Evolutionary conservation across 129 eudicot genomes (phyloP).

Genomic region (Solidago caesia): DNA sequence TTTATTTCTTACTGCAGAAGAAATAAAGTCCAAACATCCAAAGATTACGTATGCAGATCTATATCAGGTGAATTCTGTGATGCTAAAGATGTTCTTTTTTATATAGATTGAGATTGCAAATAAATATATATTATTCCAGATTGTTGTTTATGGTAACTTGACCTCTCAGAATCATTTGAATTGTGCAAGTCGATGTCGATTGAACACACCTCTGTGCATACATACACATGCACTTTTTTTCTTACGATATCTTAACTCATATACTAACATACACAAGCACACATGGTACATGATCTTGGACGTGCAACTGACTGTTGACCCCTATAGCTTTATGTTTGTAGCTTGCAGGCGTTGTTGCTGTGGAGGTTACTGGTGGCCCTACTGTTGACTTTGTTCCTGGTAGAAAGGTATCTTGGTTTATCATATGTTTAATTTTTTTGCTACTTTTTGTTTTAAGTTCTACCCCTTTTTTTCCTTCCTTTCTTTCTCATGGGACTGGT

Average conservation of each 20-base stretch:
- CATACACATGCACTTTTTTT: background rate
- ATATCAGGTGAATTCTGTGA: constrained; percentile 67
- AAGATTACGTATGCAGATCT: constrained; percentile 95
- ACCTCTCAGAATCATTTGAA: background rate
- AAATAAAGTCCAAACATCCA: constrained; percentile 80
- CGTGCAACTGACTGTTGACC: constrained; percentile 15
- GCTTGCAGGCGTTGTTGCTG: constrained; percentile 98
- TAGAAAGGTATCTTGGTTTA: constrained; percentile 61
- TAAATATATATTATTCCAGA: background rate
- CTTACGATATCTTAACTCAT: background rate
- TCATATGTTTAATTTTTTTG: background rate
- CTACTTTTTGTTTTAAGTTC: background rate
- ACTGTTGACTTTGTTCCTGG: constrained; percentile 86
- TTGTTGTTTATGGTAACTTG: constrained; percentile 6
- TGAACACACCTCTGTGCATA: background rate
- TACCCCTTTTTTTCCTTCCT: too few relatives aligned
- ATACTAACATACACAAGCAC: constrained; percentile 21
- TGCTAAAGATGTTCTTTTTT: background rate
- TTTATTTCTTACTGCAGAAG: constrained; percentile 60
- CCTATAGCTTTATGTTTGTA: constrained; percentile 32
- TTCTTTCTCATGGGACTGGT: constrained; percentile 1
- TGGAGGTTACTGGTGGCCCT: constrained; percentile 98
- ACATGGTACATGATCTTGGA: constrained; percentile 8
- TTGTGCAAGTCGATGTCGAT: background rate
- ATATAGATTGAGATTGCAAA: background rate